Conservation (phyloP, 2,329 filamentous ascomycete species). For the Fusarium metavorans region DNA sequence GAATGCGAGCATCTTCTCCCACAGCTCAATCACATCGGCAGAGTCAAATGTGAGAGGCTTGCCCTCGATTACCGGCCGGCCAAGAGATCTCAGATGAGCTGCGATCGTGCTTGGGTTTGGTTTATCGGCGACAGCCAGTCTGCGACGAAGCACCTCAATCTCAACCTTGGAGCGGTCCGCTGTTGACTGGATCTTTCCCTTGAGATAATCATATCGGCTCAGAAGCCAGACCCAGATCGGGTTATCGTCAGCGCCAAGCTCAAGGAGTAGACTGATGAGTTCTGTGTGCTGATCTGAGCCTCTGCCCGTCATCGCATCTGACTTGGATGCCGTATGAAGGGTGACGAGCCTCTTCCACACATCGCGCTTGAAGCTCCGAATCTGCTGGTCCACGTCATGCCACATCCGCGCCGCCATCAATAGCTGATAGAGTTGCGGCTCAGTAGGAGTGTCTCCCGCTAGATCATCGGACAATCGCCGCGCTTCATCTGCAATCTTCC, state of each 20-base stretch:
- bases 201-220: slow-evolving; percentile 89
- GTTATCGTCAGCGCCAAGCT: slow-evolving; percentile 94
- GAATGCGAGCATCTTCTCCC: slow-evolving; percentile 87
- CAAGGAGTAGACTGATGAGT: slow-evolving; percentile 87
- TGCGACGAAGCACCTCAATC: slow-evolving; percentile 88
- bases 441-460: slow-evolving; percentile 71
- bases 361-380: slow-evolving; percentile 88
- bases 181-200: slow-evolving; percentile 82
- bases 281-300: slow-evolving; percentile 90
- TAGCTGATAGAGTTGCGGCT: slow-evolving; percentile 86
- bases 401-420: slow-evolving; percentile 93
- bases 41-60: slow-evolving; percentile 78
- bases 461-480: slow-evolving; percentile 72
- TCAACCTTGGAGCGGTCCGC: slow-evolving; percentile 91
- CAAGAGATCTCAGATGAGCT: slow-evolving; percentile 79
- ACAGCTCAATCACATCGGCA: slow-evolving; percentile 85
- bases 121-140: slow-evolving; percentile 79
- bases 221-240: slow-evolving; percentile 97
- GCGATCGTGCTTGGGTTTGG: slow-evolving; percentile 78
- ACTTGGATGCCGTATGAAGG: slow-evolving; percentile 68
- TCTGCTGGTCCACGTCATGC: slow-evolving; percentile 90
- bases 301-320: slow-evolving; percentile 61
- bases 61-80: slow-evolving; percentile 73
- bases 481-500: slow-evolving; percentile 83
- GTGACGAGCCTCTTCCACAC: slow-evolving; percentile 85